These are phyloP conservation scores for Globisporangium perplexum DNA, from an alignment of 352 stramenopile species.

Conservation along the genomic window DNA sequence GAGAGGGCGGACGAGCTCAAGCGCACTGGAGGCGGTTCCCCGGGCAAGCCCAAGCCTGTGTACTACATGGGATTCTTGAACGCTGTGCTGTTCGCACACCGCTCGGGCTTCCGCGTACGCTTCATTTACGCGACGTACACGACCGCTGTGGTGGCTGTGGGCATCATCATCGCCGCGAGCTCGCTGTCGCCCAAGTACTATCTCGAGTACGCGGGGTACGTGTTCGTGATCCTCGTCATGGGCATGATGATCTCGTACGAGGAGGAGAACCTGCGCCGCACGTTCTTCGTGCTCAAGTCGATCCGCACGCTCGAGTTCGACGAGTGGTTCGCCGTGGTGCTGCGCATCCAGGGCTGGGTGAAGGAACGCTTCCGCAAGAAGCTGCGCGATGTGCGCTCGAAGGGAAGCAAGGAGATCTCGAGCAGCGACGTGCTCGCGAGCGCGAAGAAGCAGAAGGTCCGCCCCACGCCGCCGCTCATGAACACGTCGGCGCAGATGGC, in stretches of 20 bases:
- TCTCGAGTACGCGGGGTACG: slow-evolving; percentile 63
- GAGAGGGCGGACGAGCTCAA: slow-evolving; percentile 22
- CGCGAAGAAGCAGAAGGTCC: slow-evolving; percentile 11
- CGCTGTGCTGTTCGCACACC: slow-evolving; percentile 68
- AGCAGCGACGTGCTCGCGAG: slow-evolving; percentile 13
- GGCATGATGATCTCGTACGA: slow-evolving; percentile 86
- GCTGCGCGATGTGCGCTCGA: slow-evolving; percentile 44
- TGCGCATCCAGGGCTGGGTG: slow-evolving; percentile 71
- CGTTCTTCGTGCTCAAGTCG: slow-evolving; percentile 81
- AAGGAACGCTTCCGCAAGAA: slow-evolving; percentile 59
- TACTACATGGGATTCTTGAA: slow-evolving; percentile 86
- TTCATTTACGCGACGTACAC: slow-evolving; percentile 79
- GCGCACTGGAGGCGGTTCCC: slow-evolving; percentile 13
- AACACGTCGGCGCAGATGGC: slow-evolving; percentile 73
- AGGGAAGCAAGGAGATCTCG: slow-evolving; percentile 33
- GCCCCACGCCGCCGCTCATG: slow-evolving; percentile 32
- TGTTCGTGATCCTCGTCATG: slow-evolving; percentile 61
- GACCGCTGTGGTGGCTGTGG: slow-evolving; percentile 52
- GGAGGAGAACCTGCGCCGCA: slow-evolving; percentile 66
- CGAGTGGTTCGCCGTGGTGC: slow-evolving; percentile 70
- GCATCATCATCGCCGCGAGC: slow-evolving; percentile 60
- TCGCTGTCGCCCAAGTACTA: slow-evolving; percentile 49
- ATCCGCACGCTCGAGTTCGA: slow-evolving; percentile 79
- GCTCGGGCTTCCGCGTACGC: slow-evolving; percentile 69
- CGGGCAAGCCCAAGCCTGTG: slow-evolving; percentile 58